Base-by-base conservation (phyloP, 169 alveolate species). In the Plasmodium gallinaceum region DNA sequence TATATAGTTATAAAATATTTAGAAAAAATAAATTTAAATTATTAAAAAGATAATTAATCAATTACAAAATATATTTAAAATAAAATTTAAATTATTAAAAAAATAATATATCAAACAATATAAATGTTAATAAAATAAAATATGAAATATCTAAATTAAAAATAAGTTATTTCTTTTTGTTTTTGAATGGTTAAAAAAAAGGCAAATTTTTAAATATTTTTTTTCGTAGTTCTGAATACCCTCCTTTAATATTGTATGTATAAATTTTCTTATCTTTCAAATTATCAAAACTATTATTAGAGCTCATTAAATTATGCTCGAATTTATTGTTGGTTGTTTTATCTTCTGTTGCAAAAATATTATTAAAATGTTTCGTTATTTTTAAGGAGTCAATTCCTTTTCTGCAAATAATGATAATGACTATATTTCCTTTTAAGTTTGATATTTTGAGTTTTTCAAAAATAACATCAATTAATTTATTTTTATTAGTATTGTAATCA, bases 361-460 rank as follows among this genome's bases (percentile, higher is more conserved):
- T 20, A 87, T 87, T 87, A 71, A 74, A 87, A 51, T 43, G 42
- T 64, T 87, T 70, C 7, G 92, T 71, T 57, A 87, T 46, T 73
- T 74, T 71, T 62, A 74, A 74, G 16, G 88, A 74, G 62, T 87
- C 92, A 58, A 71, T 74, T 39, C 92, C 92, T 42, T 74, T 58
- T 72, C 92, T 87, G n/a, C 92, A 87, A 43, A 87, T 72, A 12
- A 74, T 71, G 39, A 87, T 87, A 42, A 74, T 26, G 39, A 74
- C 88, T 58, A 87, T 58, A 51, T 87, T 87, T 70, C 87, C 76
- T 10, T 71, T 71, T 22, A 12, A 5, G 4, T 2, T 10, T 4
- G 71, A 20, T 51, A 74, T 37, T 37, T 87, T 4, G 48, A 87
- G 26, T 43, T 74, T 87, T 9, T 87, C 72, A 22, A 64, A 39